Percentiles rank a stretch among this genome's conserved stretches.
phyloP scores from a whole-genome alignment of 495 filamentous ascomycete genomes.

The Pseudotulostoma volvatum region DNA sequence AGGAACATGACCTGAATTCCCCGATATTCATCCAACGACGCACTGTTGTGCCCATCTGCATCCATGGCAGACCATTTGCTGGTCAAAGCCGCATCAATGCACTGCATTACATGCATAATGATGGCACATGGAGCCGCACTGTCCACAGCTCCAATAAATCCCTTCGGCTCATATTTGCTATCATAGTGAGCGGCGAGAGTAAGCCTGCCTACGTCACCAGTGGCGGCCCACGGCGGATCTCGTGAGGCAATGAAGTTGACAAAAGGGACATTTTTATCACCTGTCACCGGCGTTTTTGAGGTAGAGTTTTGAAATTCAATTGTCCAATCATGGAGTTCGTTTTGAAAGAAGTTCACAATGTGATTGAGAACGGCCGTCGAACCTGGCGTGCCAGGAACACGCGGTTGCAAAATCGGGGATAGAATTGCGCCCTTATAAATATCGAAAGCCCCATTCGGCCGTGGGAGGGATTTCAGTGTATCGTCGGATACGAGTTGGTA shows the following conservation, averaged over 20 bases:
- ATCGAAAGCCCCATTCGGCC: slow-evolving; percentile 62
- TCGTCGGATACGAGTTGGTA: slow-evolving; percentile 62
- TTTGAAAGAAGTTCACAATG: slow-evolving; percentile 64
- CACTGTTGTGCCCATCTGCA: slow-evolving; percentile 32
- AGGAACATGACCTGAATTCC: slow-evolving; percentile 83
- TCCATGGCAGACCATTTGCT: slow-evolving; percentile 64
- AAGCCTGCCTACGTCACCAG: slow-evolving; percentile 61
- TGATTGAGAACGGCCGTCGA: slow-evolving; percentile 61
- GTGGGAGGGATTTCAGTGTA: slow-evolving; percentile 48
- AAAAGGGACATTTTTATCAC: slow-evolving; percentile 58
- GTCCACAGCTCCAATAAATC: slow-evolving; percentile 88
- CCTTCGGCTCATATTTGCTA: slow-evolving; percentile 60
- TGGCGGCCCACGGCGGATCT: slow-evolving; percentile 65
- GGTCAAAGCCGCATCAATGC: slow-evolving; percentile 60
- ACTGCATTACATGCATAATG: slow-evolving; percentile 70
- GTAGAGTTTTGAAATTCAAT: slow-evolving; percentile 78
- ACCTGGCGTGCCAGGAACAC: slow-evolving; percentile 73
- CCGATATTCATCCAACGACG: slow-evolving; percentile 46
- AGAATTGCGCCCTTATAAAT: slow-evolving; percentile 57
- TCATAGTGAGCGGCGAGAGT: slow-evolving; percentile 94
- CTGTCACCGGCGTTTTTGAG: slow-evolving; percentile 56
- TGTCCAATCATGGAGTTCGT: slow-evolving; percentile 59
- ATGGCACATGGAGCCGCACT: slow-evolving; percentile 89
- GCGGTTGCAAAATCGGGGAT: slow-evolving; percentile 77
- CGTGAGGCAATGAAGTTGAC: slow-evolving; percentile 73